Conservation (phyloP, 1,139 yeast genomes). For the Debaryomyces fabryi region DNA sequence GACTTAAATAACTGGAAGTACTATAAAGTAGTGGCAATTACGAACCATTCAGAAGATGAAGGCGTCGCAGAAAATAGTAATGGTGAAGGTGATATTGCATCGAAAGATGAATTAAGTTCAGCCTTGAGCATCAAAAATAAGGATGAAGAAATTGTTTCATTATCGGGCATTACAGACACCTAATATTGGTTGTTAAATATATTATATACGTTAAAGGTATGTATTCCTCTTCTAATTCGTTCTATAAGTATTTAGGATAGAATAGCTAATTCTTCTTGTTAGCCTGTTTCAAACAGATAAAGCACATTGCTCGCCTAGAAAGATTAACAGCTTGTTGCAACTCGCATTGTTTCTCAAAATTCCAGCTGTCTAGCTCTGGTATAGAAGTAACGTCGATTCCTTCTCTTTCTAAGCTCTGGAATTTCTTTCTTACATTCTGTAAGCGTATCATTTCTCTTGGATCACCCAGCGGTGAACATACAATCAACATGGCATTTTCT, state of each 20-base stretch:
- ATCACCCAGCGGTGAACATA: conserved; percentile 68
- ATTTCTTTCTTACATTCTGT: conserved; percentile 40
- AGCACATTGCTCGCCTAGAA: conserved; percentile 61
- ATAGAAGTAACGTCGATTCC: conserved; percentile 43
- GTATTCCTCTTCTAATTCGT: background rate
- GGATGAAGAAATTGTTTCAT: conserved; percentile 22
- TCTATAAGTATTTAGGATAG: conserved; percentile 3
- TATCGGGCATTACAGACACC: conserved; percentile 17
- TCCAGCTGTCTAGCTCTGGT: conserved; percentile 54
- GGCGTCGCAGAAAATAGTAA: conserved; percentile 8
- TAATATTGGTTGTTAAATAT: background rate
- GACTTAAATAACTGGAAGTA: conserved; percentile 36
- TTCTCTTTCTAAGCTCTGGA: conserved; percentile 40
- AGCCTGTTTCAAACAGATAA: conserved; percentile 42
- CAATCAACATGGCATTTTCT: conserved; percentile 57
- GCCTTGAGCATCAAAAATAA: conserved; percentile 24
- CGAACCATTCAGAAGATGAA: conserved; percentile 10
- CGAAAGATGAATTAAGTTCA: conserved; percentile 19
- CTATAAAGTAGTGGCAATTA: conserved; percentile 21
- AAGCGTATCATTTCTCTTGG: conserved; percentile 55
- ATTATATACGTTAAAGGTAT: background rate
- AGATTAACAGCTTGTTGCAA: conserved; percentile 42
- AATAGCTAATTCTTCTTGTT: background rate
- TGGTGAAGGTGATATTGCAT: background rate
- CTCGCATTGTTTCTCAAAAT: conserved; percentile 44